phyloP scores from a whole-genome alignment of 148 eudicot genomes.

The Rhododendron simsii region DNA sequence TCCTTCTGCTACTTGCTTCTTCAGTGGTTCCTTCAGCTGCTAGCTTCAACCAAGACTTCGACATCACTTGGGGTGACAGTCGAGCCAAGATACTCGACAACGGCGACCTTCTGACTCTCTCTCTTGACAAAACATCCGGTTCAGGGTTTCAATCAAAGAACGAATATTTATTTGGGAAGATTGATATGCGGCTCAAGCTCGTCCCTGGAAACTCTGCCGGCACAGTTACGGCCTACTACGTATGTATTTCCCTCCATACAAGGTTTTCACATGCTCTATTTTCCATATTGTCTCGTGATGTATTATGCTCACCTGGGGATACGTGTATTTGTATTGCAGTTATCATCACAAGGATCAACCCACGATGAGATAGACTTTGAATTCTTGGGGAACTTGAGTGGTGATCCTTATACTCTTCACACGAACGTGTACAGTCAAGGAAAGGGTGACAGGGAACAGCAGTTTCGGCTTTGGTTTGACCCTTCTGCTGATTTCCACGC shows the following conservation, averaged over 20 bases:
- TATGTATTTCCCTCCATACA: background rate
- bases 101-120: background rate
- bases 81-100: background rate
- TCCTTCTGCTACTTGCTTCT: background rate
- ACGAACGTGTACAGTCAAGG: slow-evolving; percentile 1
- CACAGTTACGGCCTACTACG: background rate
- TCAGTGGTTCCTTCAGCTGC: background rate
- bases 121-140: background rate
- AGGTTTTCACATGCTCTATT: background rate
- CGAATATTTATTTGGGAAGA: background rate
- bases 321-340: background rate
- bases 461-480: slow-evolving; percentile 3
- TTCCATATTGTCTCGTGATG: background rate
- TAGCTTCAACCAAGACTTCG: background rate
- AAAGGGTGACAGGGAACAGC: background rate
- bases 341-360: background rate
- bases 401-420: slow-evolving; percentile 1
- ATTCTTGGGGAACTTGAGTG: background rate
- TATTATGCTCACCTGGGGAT: background rate
- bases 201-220: background rate
- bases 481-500: background rate
- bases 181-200: background rate
- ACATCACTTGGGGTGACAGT: background rate
- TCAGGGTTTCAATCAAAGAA: slow-evolving; percentile 1
- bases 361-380: background rate